A percentile compares a stretch with the other conserved stretches of the same genome.
These are phyloP conservation scores for Malassezia dermatis DNA, from an alignment of 1,284 basidiomycete species.

Conservation along the genomic window DNA sequence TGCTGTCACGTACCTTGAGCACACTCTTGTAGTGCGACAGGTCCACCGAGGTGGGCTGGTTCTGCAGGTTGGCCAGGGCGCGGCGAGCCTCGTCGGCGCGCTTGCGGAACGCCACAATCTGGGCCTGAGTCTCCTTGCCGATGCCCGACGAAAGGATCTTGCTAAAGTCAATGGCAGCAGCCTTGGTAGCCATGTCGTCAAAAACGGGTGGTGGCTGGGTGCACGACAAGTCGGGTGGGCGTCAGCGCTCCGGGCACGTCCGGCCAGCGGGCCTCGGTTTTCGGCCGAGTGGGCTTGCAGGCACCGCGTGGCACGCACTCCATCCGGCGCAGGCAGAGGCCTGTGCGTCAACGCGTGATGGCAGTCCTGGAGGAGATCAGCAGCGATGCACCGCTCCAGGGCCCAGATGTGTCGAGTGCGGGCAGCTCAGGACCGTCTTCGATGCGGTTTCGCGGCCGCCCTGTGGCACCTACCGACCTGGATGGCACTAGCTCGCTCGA, in stretches of 20 bases:
- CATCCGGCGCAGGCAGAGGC: not conserved
- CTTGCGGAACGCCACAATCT: constrained; percentile 91
- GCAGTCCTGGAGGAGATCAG: constrained; percentile 11
- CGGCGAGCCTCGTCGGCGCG: constrained; percentile 80
- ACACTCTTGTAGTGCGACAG: constrained; percentile 79
- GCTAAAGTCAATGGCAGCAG: constrained; percentile 36
- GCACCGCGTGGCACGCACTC: not conserved
- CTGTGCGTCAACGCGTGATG: constrained; percentile 3
- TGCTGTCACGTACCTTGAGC: constrained; percentile 49
- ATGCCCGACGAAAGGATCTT: constrained; percentile 41
- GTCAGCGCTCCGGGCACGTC: constrained; percentile 9
- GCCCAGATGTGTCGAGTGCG: no score
- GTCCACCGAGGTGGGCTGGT: constrained; percentile 70
- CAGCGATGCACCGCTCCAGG: not conserved
- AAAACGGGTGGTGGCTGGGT: not conserved
- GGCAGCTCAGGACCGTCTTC: no score
- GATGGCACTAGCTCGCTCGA: not conserved
- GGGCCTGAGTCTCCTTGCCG: constrained; percentile 47
- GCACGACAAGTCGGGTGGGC: not conserved
- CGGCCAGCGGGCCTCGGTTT: constrained; percentile 11
- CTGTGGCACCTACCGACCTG: not conserved
- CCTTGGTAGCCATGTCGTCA: constrained; percentile 29
- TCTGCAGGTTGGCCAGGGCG: constrained; percentile 59
- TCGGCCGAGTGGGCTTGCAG: constrained; percentile 15
- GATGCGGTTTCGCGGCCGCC: not conserved